A percentile compares a stretch with the other conserved stretches of the same genome.
Evolutionary conservation across 139 green algal genomes (phyloP).

Genomic region (Dunaliella primolecta): DNA sequence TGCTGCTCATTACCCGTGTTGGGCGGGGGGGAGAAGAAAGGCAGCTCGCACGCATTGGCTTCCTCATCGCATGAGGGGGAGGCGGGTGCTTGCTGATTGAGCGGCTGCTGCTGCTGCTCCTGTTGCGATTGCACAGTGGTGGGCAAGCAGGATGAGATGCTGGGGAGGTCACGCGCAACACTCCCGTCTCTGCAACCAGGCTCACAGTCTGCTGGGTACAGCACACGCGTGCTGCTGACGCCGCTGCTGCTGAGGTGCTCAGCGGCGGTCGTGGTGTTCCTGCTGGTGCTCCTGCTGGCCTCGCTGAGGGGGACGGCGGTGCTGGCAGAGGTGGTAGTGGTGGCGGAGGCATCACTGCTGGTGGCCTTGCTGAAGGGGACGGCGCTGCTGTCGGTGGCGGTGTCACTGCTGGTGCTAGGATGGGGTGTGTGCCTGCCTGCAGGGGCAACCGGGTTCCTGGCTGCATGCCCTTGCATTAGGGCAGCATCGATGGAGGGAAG

Average conservation of each 20-base stretch:
- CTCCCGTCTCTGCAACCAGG: background rate
- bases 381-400: slow-evolving; percentile 7
- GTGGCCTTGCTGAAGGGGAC: too few species aligned
- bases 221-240: slow-evolving; percentile 1
- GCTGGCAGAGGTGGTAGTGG: background rate
- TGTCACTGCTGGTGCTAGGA: background rate
- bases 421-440: too few species aligned
- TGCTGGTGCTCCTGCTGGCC: background rate
- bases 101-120: background rate
- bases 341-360: background rate
- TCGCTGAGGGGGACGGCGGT: too few species aligned
- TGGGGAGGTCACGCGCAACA: background rate
- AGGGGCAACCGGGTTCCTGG: too few species aligned
- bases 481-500: background rate
- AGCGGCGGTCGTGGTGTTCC: too few species aligned
- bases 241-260: background rate
- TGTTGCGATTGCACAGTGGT: background rate
- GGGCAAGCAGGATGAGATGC: background rate
- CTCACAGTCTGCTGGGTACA: background rate
- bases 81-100: background rate
- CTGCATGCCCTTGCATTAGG: background rate
- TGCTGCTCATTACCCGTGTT: background rate
- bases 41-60: background rate
- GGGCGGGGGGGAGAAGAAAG: background rate
- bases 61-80: background rate